Evolutionary conservation across 2,329 filamentous ascomycete species (phyloP).

Genomic region (Zymoseptoria crescenta): DNA sequence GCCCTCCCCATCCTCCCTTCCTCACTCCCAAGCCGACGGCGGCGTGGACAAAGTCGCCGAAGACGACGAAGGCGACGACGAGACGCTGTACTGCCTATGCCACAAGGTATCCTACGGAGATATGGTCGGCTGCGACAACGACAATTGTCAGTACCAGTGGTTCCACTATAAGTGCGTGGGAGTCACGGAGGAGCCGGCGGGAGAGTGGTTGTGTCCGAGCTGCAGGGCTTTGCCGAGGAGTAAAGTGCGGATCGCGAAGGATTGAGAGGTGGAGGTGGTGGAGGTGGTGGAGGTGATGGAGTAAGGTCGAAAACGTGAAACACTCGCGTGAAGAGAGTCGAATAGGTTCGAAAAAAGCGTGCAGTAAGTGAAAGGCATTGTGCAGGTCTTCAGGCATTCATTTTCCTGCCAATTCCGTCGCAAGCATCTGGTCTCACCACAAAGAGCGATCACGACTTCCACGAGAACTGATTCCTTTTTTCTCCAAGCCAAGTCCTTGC

Average conservation of each 20-base stretch:
- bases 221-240: constrained; percentile 27
- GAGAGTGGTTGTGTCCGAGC: constrained; percentile 44
- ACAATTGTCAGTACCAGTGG: constrained; percentile 74
- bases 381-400: too few species aligned
- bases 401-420: too few species aligned
- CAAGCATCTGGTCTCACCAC: too few species aligned
- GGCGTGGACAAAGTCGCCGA: constrained; percentile 21
- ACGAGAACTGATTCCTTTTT: too few species aligned
- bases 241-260: constrained; percentile 19
- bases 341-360: too few species aligned
- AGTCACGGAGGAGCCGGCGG: constrained; percentile 42
- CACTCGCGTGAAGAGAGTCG: too few species aligned
- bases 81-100: constrained; percentile 69
- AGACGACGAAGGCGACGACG: constrained; percentile 36
- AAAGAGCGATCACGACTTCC: too few species aligned
- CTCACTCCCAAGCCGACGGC: constrained; percentile 23
- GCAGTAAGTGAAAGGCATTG: too few species aligned
- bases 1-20: constrained; percentile 26
- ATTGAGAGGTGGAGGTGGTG: too few species aligned
- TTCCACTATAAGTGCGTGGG: constrained; percentile 66
- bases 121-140: constrained; percentile 85
- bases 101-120: constrained; percentile 78
- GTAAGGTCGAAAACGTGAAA: too few species aligned
- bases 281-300: too few species aligned
- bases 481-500: too few species aligned